These are phyloP conservation scores for Aaosphaeria pasadenensis DNA, from an alignment of 2,329 filamentous ascomycete genomes.

Conservation along the genomic window DNA sequence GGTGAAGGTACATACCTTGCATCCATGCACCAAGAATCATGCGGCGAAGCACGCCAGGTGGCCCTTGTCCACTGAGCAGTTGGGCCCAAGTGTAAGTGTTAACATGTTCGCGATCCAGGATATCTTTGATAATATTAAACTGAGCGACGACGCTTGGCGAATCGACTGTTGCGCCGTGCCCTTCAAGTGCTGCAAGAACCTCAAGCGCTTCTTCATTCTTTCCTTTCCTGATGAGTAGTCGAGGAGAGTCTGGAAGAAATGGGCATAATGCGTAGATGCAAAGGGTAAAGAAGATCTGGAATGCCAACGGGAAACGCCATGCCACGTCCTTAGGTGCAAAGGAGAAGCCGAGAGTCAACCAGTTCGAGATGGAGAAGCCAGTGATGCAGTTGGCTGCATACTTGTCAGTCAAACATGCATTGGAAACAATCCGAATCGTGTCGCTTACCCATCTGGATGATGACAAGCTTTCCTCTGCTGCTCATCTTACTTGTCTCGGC, in stretches of 20 bases:
- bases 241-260: slow-evolving; percentile 39
- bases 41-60: slow-evolving; percentile 40
- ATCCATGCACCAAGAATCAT: slow-evolving; percentile 47
- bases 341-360: slow-evolving; percentile 43
- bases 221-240: slow-evolving; percentile 54
- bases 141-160: slow-evolving; percentile 31
- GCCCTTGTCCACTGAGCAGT: slow-evolving; percentile 41
- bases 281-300: slow-evolving; percentile 58
- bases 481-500: slow-evolving; percentile 47
- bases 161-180: slow-evolving; percentile 36
- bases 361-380: slow-evolving; percentile 44
- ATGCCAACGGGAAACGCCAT: slow-evolving; percentile 51
- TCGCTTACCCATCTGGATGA: slow-evolving; percentile 42
- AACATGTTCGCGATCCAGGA: slow-evolving; percentile 44
- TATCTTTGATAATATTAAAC: slow-evolving; percentile 39
- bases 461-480: slow-evolving; percentile 45
- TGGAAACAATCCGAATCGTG: neutral
- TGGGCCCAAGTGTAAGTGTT: slow-evolving; percentile 46
- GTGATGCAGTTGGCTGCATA: slow-evolving; percentile 41
- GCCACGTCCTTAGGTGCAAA: slow-evolving; percentile 35
- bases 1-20: slow-evolving; percentile 39
- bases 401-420: slow-evolving; percentile 9
- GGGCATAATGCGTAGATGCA: slow-evolving; percentile 52
- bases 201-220: slow-evolving; percentile 42
- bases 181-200: slow-evolving; percentile 36